Conservation (phyloP, 2,329 filamentous ascomycete species). For the Stromatinia cepivora region DNA sequence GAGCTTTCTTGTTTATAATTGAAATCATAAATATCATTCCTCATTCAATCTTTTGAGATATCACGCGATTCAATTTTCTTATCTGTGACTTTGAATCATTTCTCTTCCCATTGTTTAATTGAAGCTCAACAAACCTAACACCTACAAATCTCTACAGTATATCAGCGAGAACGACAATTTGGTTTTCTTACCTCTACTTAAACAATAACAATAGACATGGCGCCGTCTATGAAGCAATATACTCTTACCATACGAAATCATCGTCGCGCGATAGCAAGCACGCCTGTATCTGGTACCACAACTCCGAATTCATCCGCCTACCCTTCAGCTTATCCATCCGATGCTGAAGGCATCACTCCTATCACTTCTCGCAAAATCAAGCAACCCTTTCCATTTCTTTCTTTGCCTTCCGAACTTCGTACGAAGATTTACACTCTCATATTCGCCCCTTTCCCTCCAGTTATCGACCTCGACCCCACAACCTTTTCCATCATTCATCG, state of each 20-base stretch:
- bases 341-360: conserved; percentile 34
- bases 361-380: conserved; percentile 15
- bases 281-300: conserved; percentile 21
- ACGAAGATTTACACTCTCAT: conserved; percentile 66
- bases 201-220: background rate
- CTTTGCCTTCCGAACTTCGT: conserved; percentile 68
- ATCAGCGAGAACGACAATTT: background rate
- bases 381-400: conserved; percentile 61
- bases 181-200: background rate
- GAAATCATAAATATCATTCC: background rate
- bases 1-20: conserved; percentile 2
- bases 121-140: background rate
- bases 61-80: background rate
- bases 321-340: conserved; percentile 36
- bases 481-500: conserved; percentile 64
- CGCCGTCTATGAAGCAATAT: conserved; percentile 7
- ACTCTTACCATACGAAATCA: conserved; percentile 13
- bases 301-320: conserved; percentile 30
- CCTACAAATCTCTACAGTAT: background rate
- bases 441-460: conserved; percentile 53
- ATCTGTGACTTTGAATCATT: conserved; percentile 11
- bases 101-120: background rate
- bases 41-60: background rate
- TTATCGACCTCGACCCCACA: conserved; percentile 65
- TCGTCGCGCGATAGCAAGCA: conserved; percentile 4